Conservation (phyloP, 257 asterid species). For the Knoxia roxburghii region DNA sequence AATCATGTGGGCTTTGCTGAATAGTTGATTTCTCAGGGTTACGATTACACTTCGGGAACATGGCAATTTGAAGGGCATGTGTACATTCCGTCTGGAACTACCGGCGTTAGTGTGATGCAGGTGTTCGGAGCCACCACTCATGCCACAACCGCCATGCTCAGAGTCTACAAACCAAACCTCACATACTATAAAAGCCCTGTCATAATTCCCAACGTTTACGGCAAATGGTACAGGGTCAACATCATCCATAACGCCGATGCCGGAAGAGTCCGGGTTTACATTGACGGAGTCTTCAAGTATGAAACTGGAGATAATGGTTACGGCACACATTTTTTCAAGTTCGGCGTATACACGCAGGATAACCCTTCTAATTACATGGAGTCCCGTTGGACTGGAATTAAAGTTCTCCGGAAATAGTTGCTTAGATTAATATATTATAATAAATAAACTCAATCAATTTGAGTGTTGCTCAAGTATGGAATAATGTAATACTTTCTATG, state of each 20-base stretch:
- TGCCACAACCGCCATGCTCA: conserved; percentile 33
- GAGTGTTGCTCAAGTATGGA: too few species aligned
- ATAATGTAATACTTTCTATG: too few species aligned
- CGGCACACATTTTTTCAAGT: conserved; percentile 27
- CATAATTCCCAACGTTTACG: conserved; percentile 19
- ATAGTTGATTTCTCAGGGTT: conserved; percentile 32
- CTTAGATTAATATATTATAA: too few species aligned
- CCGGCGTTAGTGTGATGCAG: conserved; percentile 37
- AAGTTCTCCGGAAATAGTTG: conserved; percentile 22
- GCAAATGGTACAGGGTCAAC: conserved; percentile 30
- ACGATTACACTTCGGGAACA: conserved; percentile 26
- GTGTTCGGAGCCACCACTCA: conserved; percentile 25
- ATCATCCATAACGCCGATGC: conserved; percentile 30
- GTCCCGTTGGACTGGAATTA: conserved; percentile 32
- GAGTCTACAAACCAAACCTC: conserved; percentile 27
- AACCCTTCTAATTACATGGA: conserved; percentile 33
- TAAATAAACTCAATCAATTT: too few species aligned
- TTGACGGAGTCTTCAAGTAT: conserved; percentile 21
- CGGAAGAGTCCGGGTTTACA: conserved; percentile 16
- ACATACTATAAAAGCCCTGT: conserved; percentile 13
- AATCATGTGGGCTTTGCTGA: too few species aligned
- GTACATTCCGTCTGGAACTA: conserved; percentile 28
- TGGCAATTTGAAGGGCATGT: conserved; percentile 37
- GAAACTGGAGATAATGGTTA: conserved; percentile 21
- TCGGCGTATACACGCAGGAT: conserved; percentile 35